These are phyloP conservation scores for Suhomyces chickasaworum DNA, from an alignment of 1,139 yeast species.

Conservation along the genomic window DNA sequence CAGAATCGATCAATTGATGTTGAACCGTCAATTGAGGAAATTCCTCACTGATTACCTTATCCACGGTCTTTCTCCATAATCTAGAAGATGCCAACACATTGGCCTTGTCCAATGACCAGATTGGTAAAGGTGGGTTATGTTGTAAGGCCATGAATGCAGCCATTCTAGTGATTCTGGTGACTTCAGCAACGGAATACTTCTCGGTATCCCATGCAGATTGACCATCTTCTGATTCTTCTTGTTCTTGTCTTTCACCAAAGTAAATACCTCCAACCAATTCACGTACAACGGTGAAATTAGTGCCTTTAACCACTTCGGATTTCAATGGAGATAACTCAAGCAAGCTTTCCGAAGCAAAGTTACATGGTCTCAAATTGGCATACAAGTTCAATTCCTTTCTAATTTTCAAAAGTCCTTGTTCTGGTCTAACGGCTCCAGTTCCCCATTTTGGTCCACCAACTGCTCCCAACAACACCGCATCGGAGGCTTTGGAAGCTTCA, in stretches of 20 bases:
- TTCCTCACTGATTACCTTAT: constrained; percentile 77
- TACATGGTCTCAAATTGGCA: constrained; percentile 96
- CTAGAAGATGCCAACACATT: constrained; percentile 95
- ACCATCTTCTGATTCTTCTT: constrained; percentile 68
- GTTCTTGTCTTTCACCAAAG: constrained; percentile 94
- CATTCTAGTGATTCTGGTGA: constrained; percentile 94
- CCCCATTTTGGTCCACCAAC: constrained; percentile 99
- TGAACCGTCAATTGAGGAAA: constrained; percentile 85
- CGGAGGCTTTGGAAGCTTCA: constrained; percentile 82
- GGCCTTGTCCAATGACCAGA: constrained; percentile 97
- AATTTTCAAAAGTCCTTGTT: constrained; percentile 90
- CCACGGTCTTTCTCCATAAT: constrained; percentile 93
- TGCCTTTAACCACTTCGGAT: constrained; percentile 81
- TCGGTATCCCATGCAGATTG: constrained; percentile 90
- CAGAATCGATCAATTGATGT: constrained; percentile 96
- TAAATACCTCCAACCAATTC: constrained; percentile 98
- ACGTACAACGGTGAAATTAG: constrained; percentile 89
- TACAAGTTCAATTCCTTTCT: constrained; percentile 92
- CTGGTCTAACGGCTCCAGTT: constrained; percentile 92
- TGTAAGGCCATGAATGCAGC: constrained; percentile 96
- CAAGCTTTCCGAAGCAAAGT: constrained; percentile 84
- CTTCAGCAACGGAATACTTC: constrained; percentile 85
- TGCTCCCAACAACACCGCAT: constrained; percentile 94
- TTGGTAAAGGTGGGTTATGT: constrained; percentile 87
- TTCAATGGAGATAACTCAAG: constrained; percentile 86